Conservation (phyloP, 257 asterid species). For the Primulina tabacum region DNA sequence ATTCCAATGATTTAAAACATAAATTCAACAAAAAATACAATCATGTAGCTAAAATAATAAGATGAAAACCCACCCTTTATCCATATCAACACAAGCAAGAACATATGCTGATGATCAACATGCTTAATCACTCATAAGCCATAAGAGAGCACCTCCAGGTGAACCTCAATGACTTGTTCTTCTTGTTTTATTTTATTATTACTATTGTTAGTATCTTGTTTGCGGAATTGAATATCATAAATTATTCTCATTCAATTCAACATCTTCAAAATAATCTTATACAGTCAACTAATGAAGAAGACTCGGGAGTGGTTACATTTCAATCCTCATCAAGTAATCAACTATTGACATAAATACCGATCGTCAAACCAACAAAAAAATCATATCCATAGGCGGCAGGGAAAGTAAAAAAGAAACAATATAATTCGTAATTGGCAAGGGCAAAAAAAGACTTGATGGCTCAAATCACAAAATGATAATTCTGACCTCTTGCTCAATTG, state of each 20-base stretch:
- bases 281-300: neutral
- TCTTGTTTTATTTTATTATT: too few relatives aligned
- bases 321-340: neutral
- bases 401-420: neutral
- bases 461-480: conserved; percentile 6
- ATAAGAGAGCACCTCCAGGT: neutral
- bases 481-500: conserved; percentile 87
- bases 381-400: neutral
- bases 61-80: neutral
- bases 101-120: too few relatives aligned
- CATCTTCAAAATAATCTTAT: neutral
- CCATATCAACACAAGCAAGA: neutral
- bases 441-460: conserved; percentile 3
- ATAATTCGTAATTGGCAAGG: neutral
- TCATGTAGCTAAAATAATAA: too few relatives aligned
- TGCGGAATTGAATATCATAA: neutral
- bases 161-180: neutral
- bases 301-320: too few relatives aligned
- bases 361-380: too few relatives aligned
- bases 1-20: too few relatives aligned
- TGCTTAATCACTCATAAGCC: neutral
- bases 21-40: too few relatives aligned
- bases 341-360: neutral
- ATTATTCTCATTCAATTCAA: neutral
- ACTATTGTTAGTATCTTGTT: neutral